Evolutionary conservation across 768 basidiomycete genomes (phyloP).

Genomic region (Cyclocybe cylindracea): DNA sequence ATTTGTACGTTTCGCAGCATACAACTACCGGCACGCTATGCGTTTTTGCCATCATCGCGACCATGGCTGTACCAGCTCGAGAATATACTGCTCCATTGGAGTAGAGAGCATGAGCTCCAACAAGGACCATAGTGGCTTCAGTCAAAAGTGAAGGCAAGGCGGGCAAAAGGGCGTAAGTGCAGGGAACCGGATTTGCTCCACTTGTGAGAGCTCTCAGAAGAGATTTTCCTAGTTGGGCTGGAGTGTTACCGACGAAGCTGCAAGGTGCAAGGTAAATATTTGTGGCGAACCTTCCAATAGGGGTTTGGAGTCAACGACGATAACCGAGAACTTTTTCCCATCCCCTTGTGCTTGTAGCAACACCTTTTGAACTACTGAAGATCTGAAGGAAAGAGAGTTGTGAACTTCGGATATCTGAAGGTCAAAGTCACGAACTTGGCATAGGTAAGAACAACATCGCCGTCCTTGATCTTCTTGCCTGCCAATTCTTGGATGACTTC

Average conservation of each 20-base stretch:
- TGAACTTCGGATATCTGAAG: not conserved
- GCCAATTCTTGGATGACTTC: conserved; percentile 91
- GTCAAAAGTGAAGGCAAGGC: conserved; percentile 79
- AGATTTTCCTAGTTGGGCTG: conserved; percentile 61
- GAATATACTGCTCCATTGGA: conserved; percentile 95
- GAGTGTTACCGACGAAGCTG: conserved; percentile 1
- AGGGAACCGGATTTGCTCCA: conserved; percentile 63
- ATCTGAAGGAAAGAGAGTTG: conserved; percentile 47
- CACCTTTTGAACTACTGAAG: conserved; percentile 92
- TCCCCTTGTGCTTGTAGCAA: conserved; percentile 73
- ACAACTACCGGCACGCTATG: conserved; percentile 92
- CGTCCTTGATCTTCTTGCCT: conserved; percentile 91
- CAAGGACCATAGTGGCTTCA: conserved; percentile 79
- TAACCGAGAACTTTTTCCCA: conserved; percentile 83
- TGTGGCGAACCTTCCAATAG: conserved; percentile 74
- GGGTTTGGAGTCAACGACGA: conserved; percentile 94
- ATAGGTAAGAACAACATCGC: conserved; percentile 91
- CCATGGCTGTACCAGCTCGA: conserved; percentile 91
- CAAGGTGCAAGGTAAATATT: not conserved
- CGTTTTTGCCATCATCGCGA: conserved; percentile 94
- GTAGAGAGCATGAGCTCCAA: conserved; percentile 94
- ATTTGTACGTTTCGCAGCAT: conserved; percentile 99
- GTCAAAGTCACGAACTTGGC: conserved; percentile 59
- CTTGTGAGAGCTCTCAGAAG: conserved; percentile 70
- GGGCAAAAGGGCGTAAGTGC: conserved; percentile 90